Conservation (phyloP, 345 rosid genomes). For the Eutrema heterophyllum region DNA sequence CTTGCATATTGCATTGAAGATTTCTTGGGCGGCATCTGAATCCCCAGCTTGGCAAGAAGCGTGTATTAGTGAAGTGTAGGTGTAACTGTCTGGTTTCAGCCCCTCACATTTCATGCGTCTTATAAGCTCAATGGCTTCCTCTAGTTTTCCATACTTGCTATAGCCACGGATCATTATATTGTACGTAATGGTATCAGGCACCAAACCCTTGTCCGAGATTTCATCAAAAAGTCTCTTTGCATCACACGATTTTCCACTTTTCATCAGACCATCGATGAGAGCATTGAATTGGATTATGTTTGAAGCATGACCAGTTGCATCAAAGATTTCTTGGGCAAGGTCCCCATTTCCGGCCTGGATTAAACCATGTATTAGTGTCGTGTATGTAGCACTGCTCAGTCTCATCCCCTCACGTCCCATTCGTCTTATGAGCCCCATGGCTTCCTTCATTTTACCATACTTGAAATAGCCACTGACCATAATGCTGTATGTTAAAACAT, state of each 20-base stretch:
- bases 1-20: not conserved
- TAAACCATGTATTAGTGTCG: not conserved
- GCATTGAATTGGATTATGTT: not conserved
- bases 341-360: not conserved
- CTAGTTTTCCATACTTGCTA: not conserved
- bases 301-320: not conserved
- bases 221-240: not conserved
- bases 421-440: not conserved
- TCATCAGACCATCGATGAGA: slow-evolving; percentile 3
- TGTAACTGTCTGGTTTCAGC: not conserved
- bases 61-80: not conserved
- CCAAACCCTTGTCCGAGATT: slow-evolving; percentile 3
- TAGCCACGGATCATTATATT: not conserved
- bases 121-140: slow-evolving; percentile 1
- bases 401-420: not conserved
- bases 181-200: not conserved
- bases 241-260: not conserved
- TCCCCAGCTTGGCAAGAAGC: not conserved
- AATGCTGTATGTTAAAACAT: not conserved
- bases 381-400: not conserved
- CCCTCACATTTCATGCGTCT: not conserved
- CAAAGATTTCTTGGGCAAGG: not conserved
- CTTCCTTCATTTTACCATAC: not conserved
- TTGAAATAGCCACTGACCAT: not conserved
- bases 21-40: not conserved